These are phyloP conservation scores for Monosporascus sp. DNA, from an alignment of 2,329 filamentous ascomycete species.

Conservation along the genomic window DNA sequence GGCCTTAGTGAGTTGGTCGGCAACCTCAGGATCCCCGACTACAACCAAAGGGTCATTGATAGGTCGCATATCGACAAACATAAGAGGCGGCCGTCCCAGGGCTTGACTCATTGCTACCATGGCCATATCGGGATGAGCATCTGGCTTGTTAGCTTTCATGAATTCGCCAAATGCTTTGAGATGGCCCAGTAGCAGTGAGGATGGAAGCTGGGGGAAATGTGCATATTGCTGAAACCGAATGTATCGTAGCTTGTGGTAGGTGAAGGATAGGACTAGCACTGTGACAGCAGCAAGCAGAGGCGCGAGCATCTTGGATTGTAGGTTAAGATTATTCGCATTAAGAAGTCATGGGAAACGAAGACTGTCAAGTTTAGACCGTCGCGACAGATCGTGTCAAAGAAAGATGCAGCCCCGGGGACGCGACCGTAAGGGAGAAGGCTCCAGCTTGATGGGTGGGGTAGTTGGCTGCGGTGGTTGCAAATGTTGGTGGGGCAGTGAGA, in stretches of 20 bases:
- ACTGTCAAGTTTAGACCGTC: too few relatives aligned
- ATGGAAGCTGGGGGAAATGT: not conserved
- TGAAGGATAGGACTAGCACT: too few relatives aligned
- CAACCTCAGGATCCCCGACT: slow-evolving; percentile 27
- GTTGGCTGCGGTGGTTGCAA: too few relatives aligned
- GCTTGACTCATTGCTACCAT: slow-evolving; percentile 22
- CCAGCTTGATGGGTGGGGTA: too few relatives aligned
- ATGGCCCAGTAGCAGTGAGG: slow-evolving; percentile 3
- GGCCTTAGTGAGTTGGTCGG: slow-evolving; percentile 31
- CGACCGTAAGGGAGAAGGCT: too few relatives aligned
- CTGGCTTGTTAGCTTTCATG: not conserved
- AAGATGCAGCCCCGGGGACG: too few relatives aligned
- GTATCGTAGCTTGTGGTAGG: not conserved
- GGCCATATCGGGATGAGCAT: not conserved
- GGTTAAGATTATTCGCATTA: too few relatives aligned
- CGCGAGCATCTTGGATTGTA: too few relatives aligned
- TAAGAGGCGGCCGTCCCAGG: slow-evolving; percentile 26
- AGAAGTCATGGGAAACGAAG: too few relatives aligned
- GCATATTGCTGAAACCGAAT: slow-evolving; percentile 3
- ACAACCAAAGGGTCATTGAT: slow-evolving; percentile 26
- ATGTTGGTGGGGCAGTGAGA: too few relatives aligned
- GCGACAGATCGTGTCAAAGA: too few relatives aligned
- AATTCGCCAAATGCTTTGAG: not conserved
- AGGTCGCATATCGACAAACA: slow-evolving; percentile 31
- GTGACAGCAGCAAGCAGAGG: too few relatives aligned